These are phyloP conservation scores for Fusarium oxysporum DNA, from an alignment of 2,329 filamentous ascomycete genomes.

Conservation along the genomic window DNA sequence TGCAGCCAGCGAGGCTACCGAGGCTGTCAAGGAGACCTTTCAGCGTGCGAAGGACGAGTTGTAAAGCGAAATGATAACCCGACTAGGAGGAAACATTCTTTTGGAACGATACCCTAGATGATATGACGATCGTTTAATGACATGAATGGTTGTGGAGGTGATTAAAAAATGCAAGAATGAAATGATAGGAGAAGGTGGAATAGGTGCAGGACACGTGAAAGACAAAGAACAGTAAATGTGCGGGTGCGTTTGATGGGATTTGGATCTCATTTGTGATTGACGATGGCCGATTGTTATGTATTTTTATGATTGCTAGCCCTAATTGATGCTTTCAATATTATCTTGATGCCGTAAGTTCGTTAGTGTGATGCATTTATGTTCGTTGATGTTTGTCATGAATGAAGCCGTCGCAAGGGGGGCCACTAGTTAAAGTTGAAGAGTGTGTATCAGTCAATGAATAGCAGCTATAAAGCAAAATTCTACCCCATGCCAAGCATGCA, in stretches of 20 bases:
- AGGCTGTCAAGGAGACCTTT: conserved; percentile 56
- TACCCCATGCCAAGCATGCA: neutral
- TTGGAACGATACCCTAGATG: conserved; percentile 47
- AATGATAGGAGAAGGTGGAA: conserved; percentile 2
- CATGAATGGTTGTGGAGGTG: conserved; percentile 21
- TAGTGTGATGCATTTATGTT: neutral
- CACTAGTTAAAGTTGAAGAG: neutral
- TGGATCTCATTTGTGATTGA: conserved; percentile 36
- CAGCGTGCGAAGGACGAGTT: conserved; percentile 56
- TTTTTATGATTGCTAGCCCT: conserved; percentile 34
- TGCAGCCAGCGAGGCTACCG: conserved; percentile 55
- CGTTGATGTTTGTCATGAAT: too few species aligned
- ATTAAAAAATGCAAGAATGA: conserved; percentile 19
- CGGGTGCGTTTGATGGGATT: conserved; percentile 39
- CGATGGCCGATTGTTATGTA: conserved; percentile 27
- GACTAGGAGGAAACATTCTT: conserved; percentile 40
- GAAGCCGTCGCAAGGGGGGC: conserved; percentile 10
- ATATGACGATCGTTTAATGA: conserved; percentile 46
- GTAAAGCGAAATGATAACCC: conserved; percentile 37
- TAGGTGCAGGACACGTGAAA: conserved; percentile 25
- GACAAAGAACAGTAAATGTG: conserved; percentile 15
- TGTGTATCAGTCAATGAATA: neutral
- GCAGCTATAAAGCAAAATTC: neutral
- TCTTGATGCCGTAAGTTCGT: neutral
- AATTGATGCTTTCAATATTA: conserved; percentile 19